A percentile compares a stretch with the other conserved stretches of the same genome.
Evolutionary conservation across 208 protist genomes (phyloP).

Genomic region (Acanthamoeba royreba): DNA sequence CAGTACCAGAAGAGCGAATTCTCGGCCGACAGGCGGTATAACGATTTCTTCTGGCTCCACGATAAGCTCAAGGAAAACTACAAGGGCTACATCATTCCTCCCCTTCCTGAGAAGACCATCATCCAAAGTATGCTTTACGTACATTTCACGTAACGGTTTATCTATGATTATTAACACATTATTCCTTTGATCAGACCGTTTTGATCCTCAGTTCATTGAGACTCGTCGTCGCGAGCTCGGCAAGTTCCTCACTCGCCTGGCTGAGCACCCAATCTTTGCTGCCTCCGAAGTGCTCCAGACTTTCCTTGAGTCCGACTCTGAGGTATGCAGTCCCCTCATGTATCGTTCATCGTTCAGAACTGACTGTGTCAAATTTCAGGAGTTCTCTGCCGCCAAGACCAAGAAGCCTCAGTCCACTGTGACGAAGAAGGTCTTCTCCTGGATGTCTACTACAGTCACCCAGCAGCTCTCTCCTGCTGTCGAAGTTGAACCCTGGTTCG

Average conservation of each 20-base stretch:
- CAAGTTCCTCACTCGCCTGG: constrained; percentile 5
- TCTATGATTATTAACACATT: neutral
- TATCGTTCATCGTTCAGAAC: neutral
- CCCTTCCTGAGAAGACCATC: constrained; percentile 44
- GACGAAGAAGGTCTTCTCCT: constrained; percentile 45
- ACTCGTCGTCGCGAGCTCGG: constrained; percentile 2
- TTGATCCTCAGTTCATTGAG: constrained; percentile 36
- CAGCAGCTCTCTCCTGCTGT: neutral
- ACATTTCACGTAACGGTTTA: neutral
- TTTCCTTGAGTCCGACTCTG: constrained; percentile 16
- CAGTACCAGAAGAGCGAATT: constrained; percentile 41
- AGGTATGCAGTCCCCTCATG: neutral
- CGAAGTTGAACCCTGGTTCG: constrained; percentile 19
- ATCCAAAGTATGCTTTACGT: neutral
- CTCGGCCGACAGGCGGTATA: constrained; percentile 16
- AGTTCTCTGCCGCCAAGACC: neutral
- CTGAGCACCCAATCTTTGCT: neutral
- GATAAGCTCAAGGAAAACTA: constrained; percentile 5
- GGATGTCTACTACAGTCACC: neutral
- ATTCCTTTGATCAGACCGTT: neutral
- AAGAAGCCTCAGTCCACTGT: neutral
- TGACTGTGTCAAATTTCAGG: neutral
- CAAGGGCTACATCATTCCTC: constrained; percentile 47
- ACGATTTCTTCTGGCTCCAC: constrained; percentile 43
- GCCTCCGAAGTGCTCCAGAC: neutral